These are phyloP conservation scores for Xylaria intraflava DNA, from an alignment of 495 filamentous ascomycete species.

Conservation along the genomic window DNA sequence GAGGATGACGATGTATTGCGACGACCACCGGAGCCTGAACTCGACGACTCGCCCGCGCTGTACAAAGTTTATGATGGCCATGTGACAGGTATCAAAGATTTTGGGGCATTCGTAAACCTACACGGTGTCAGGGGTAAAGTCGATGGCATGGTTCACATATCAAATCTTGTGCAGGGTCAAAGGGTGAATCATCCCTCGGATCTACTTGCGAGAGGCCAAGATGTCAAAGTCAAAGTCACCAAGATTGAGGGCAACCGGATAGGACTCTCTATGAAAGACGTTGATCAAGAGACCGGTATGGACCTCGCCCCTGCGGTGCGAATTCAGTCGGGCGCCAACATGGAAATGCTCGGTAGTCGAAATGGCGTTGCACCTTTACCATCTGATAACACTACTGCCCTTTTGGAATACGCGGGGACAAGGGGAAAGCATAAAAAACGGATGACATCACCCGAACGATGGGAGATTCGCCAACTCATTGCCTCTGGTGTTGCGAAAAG, in stretches of 20 bases:
- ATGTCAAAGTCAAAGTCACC: constrained; percentile 87
- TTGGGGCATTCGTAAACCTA: constrained; percentile 94
- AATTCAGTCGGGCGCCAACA: constrained; percentile 87
- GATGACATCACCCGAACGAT: constrained; percentile 91
- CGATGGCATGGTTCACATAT: constrained; percentile 93
- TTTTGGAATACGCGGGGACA: constrained; percentile 50
- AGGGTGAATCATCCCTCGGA: constrained; percentile 91
- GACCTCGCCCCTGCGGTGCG: constrained; percentile 76
- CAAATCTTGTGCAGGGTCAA: constrained; percentile 79
- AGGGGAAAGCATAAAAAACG: constrained; percentile 68
- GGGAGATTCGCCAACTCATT: constrained; percentile 96
- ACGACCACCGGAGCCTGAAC: constrained; percentile 64
- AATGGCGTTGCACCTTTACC: constrained; percentile 41
- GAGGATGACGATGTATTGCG: constrained; percentile 54
- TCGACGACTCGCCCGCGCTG: constrained; percentile 71
- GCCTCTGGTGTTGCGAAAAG: constrained; percentile 88
- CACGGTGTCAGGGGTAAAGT: constrained; percentile 78
- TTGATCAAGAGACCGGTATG: constrained; percentile 82
- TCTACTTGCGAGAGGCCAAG: constrained; percentile 69
- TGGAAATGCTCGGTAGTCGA: constrained; percentile 66
- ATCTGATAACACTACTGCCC: constrained; percentile 48
- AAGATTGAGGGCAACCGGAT: constrained; percentile 76
- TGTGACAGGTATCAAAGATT: constrained; percentile 88
- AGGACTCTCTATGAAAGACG: constrained; percentile 93
- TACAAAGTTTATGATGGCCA: constrained; percentile 87